Evolutionary conservation across 176 grass and related monocot genomes (phyloP), one percentile per base, ranked within the genome.

Genomic region (Paspalum vaginatum): DNA sequence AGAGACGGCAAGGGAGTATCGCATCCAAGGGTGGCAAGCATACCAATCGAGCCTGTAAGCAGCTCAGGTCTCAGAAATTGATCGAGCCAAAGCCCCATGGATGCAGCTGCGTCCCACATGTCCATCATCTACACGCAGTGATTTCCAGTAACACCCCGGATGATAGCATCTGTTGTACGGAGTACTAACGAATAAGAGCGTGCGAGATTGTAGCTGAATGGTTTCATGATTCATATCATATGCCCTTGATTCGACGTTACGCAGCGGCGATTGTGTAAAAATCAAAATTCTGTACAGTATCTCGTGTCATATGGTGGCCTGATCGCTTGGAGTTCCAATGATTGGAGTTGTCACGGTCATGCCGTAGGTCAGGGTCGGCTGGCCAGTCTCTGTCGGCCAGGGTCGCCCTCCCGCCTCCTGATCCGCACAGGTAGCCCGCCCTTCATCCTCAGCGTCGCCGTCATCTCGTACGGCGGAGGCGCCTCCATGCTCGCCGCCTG

Each of bases 21-120:
- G 92, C 39, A 66, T 87, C 49, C 84, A 91, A 79, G 92, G 95
- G 50, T 95, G 95, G 95, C 66, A 91, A 32, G 92, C 90, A 0
- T 95, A 98, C 78, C 86, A 86, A 58, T 77, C 81, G 52, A 89
- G 85, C 56, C 74, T 87, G 44, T 56, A 75, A 32, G 32, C 32
- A 32, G 32, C 32, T 32, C 32, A 32, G 32, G 32, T 32, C 32
- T 32, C 32, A 32, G 32, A 32, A 32, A 32, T 3, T 32, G 32
- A 32, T 32, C 32, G 32, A 2, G 32, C 32, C 32, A 32, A 32
- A 32, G 46, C 9, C 67, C 56, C 24, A 58, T 58, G 9, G 4
- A 58, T 5, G 24, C 27, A 21, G 50, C 80, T 42, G 49, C 39
- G 42, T 39, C 55, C 47, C 59, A 43, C 11, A 10, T 75, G 42